These are phyloP conservation scores for Leccinum barrowsii DNA, from an alignment of 768 basidiomycete species.

Conservation along the genomic window DNA sequence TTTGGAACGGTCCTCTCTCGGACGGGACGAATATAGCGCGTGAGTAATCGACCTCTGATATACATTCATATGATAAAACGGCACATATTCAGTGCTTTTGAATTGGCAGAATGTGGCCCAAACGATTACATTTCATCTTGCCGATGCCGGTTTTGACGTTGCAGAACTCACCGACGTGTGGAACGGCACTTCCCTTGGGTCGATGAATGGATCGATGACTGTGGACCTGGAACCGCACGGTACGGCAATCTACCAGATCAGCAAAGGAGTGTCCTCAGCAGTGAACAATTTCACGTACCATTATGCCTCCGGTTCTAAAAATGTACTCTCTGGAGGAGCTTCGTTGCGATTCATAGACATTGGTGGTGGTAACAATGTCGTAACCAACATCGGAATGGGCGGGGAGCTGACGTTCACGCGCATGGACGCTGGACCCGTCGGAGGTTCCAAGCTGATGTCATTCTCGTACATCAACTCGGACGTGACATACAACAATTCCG, in stretches of 20 bases:
- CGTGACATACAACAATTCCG: slow-evolving; percentile 1
- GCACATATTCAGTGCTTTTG: not conserved
- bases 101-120: slow-evolving; percentile 3
- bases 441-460: slow-evolving; percentile 1
- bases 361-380: not conserved
- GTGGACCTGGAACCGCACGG: slow-evolving; percentile 1
- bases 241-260: slow-evolving; percentile 2
- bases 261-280: not conserved
- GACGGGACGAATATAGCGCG: slow-evolving; percentile 5
- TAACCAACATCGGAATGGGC: not conserved
- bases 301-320: not conserved
- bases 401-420: slow-evolving; percentile 7
- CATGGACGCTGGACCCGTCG: slow-evolving; percentile 2
- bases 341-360: not conserved
- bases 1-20: slow-evolving; percentile 7
- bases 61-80: not conserved
- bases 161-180: slow-evolving; percentile 9
- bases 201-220: not conserved
- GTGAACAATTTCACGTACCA: not conserved
- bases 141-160: not conserved
- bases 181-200: not conserved
- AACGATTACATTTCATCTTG: slow-evolving; percentile 1
- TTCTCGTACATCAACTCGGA: slow-evolving; percentile 9
- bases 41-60: not conserved
- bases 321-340: slow-evolving; percentile 4